Percentiles rank a stretch among this genome's conserved stretches.
Evolutionary conservation across 495 filamentous ascomycete genomes (phyloP).

Genomic region (Penicillium subrubescens): DNA sequence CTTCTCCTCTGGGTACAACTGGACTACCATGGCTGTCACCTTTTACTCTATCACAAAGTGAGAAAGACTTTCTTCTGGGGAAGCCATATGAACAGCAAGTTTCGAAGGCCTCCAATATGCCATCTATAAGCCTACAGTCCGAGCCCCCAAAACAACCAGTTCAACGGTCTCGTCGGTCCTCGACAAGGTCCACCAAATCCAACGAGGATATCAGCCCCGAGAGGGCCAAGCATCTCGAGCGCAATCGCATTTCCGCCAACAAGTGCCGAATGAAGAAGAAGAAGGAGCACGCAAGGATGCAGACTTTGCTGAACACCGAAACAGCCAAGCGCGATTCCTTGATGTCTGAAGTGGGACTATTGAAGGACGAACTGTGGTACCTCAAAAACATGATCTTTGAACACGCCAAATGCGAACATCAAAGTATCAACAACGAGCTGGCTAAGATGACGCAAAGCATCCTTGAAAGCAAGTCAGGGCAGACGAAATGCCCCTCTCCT

Average conservation of each 20-base stretch:
- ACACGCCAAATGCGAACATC: constrained; percentile 26
- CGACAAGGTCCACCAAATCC: not conserved
- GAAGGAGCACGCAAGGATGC: constrained; percentile 23
- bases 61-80: not conserved
- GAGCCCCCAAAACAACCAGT: not conserved
- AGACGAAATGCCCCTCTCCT: constrained; percentile 8
- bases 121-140: not conserved
- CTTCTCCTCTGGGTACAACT: not conserved
- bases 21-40: not conserved
- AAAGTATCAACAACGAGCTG: constrained; percentile 23
- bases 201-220: constrained; percentile 16
- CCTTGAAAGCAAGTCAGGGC: not conserved
- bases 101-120: not conserved
- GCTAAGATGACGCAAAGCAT: constrained; percentile 19
- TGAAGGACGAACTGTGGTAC: constrained; percentile 27
- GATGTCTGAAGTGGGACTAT: constrained; percentile 14
- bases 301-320: constrained; percentile 18
- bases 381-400: constrained; percentile 31
- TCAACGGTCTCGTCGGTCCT: not conserved
- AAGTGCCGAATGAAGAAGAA: constrained; percentile 31
- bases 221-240: constrained; percentile 27
- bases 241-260: constrained; percentile 32
- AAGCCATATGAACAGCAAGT: not conserved
- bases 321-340: constrained; percentile 24
- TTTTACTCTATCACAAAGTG: not conserved